These are phyloP conservation scores for Pseudotsuga menziesii DNA, from an alignment of 75 land plant genomes.

Conservation along the genomic window DNA sequence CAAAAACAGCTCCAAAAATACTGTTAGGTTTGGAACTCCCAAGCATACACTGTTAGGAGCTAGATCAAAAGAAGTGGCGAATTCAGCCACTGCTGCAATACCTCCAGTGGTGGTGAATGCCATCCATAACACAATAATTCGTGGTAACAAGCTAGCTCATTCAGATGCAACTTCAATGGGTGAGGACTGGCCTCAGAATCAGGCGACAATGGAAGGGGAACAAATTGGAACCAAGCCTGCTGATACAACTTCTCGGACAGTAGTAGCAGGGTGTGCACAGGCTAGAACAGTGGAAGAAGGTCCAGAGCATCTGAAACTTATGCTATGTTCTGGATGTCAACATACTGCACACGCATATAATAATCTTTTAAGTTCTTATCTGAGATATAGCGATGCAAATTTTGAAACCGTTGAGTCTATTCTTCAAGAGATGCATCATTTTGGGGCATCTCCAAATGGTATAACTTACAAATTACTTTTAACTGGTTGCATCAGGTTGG, in stretches of 20 bases:
- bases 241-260: background rate
- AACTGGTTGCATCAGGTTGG: constrained; percentile 30
- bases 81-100: background rate
- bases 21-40: background rate
- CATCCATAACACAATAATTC: background rate
- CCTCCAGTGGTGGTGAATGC: background rate
- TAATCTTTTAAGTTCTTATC: constrained; percentile 16
- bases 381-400: constrained; percentile 12
- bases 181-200: background rate
- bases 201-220: background rate
- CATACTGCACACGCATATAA: constrained; percentile 24
- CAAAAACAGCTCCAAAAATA: background rate
- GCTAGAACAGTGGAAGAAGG: constrained; percentile 15
- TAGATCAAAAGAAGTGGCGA: background rate
- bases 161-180: background rate
- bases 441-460: constrained; percentile 18
- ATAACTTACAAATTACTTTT: constrained; percentile 22
- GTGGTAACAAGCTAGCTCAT: background rate
- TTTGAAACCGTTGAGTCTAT: constrained; percentile 8
- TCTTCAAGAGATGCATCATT: constrained; percentile 21
- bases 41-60: background rate
- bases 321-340: constrained; percentile 1
- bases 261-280: background rate
- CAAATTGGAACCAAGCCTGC: background rate
- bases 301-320: constrained; percentile 5